phyloP scores from a whole-genome alignment of 2,329 filamentous ascomycete species.

The Cladosporium sp. region DNA sequence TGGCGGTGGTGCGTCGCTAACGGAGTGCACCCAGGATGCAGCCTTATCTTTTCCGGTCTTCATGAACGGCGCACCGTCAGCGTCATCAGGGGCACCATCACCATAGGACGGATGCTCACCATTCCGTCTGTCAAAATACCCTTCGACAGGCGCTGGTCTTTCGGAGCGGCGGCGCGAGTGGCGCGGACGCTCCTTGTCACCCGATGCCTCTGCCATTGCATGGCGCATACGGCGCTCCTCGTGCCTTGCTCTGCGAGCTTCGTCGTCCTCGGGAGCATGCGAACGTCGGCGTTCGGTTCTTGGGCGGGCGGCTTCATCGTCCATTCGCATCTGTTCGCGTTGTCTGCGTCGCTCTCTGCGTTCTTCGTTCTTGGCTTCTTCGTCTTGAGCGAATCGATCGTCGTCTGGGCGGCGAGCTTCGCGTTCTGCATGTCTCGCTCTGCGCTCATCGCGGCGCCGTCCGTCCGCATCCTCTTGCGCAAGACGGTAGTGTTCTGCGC shows the following conservation, averaged over 20 bases:
- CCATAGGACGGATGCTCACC: slow-evolving; percentile 32
- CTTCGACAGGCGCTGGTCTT: slow-evolving; percentile 40
- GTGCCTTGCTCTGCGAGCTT: slow-evolving; percentile 40
- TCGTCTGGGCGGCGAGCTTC: slow-evolving; percentile 31
- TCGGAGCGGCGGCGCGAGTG: slow-evolving; percentile 34
- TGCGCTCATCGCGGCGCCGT: slow-evolving; percentile 29
- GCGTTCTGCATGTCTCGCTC: slow-evolving; percentile 31
- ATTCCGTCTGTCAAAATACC: slow-evolving; percentile 50
- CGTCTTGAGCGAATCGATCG: slow-evolving; percentile 31
- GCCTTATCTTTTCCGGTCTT: slow-evolving; percentile 48
- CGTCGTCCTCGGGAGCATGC: slow-evolving; percentile 33
- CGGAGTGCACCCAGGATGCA: slow-evolving; percentile 49
- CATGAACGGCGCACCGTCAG: slow-evolving; percentile 24
- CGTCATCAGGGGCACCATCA: slow-evolving; percentile 35
- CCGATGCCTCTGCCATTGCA: slow-evolving; percentile 37
- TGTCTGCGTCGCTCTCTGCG: slow-evolving; percentile 33
- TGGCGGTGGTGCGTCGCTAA: slow-evolving; percentile 48
- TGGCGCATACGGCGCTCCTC: slow-evolving; percentile 47
- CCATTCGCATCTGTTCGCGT: slow-evolving; percentile 26
- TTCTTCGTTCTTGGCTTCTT: slow-evolving; percentile 32
- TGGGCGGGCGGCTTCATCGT: slow-evolving; percentile 28
- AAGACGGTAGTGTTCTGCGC: slow-evolving; percentile 12
- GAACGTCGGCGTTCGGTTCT: slow-evolving; percentile 33
- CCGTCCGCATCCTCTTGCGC: slow-evolving; percentile 15
- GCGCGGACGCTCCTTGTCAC: slow-evolving; percentile 31